These are phyloP conservation scores for Hemerocallis citrina DNA, from an alignment of 106 monocot species.

Conservation along the genomic window DNA sequence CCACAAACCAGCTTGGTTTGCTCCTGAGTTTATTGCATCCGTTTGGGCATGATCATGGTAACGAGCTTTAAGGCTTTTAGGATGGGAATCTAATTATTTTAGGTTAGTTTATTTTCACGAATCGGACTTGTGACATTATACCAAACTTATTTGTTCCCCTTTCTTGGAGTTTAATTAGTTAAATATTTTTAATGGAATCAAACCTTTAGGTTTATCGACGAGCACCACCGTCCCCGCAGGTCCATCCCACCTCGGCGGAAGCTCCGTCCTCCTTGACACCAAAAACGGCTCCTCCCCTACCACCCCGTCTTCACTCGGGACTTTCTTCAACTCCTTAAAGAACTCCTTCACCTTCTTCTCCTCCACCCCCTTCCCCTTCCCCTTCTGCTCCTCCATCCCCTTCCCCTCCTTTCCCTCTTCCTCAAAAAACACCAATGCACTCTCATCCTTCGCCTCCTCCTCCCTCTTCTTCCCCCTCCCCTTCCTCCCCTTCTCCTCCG, in stretches of 20 bases:
- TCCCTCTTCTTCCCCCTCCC: constrained; percentile 11
- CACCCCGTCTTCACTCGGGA: constrained; percentile 18
- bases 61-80: too few species aligned
- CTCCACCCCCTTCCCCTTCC: constrained; percentile 16
- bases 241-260: constrained; percentile 88
- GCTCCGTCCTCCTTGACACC: constrained; percentile 37
- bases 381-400: constrained; percentile 36
- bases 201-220: constrained; percentile 98
- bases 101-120: too few species aligned
- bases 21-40: too few species aligned
- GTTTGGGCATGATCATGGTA: too few species aligned
- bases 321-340: constrained; percentile 78
- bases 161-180: background rate
- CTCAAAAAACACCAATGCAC: constrained; percentile 37
- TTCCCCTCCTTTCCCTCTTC: constrained; percentile 18
- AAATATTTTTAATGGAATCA: background rate
- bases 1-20: too few species aligned
- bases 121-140: background rate
- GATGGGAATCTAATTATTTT: constrained; percentile 1
- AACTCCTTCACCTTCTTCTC: constrained; percentile 88
- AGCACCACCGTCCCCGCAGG: constrained; percentile 74
- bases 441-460: constrained; percentile 26
- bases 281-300: constrained; percentile 39
- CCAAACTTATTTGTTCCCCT: background rate
- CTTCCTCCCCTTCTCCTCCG: constrained; percentile 11